Percentiles rank a stretch among this genome's conserved stretches.
phyloP scores from a whole-genome alignment of 441 rosid genomes.

The Populus tomentosa region DNA sequence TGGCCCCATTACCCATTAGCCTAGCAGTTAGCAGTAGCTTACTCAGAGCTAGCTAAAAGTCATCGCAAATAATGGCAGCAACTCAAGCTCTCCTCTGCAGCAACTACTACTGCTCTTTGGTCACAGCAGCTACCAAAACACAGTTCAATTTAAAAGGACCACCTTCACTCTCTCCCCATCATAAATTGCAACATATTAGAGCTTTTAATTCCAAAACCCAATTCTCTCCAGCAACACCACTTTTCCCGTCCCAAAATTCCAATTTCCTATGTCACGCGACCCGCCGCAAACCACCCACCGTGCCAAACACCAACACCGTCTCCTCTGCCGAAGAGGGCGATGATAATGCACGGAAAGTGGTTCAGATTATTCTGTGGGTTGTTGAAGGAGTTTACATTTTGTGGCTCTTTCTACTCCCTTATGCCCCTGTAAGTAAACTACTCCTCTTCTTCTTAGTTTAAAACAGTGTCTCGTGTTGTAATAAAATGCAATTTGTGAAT shows the following conservation, averaged over 20 bases:
- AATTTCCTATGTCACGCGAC: slow-evolving; percentile 14
- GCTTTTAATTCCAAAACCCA: slow-evolving; percentile 11
- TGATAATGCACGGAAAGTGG: slow-evolving; percentile 25
- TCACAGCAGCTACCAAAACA: not conserved
- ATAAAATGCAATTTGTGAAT: not conserved
- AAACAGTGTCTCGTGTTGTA: not conserved
- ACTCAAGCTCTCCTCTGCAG: slow-evolving; percentile 12
- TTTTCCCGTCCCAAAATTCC: not conserved
- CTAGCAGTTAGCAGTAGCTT: too few species aligned
- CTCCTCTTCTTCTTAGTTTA: not conserved
- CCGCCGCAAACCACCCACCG: slow-evolving; percentile 21
- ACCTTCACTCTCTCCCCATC: not conserved
- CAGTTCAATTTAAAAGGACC: not conserved
- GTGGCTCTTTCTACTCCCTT: slow-evolving; percentile 94
- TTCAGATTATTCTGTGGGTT: slow-evolving; percentile 52
- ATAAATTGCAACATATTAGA: not conserved
- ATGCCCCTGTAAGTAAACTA: slow-evolving; percentile 59
- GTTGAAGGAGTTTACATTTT: slow-evolving; percentile 75
- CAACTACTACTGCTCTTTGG: not conserved
- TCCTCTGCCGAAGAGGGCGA: slow-evolving; percentile 25
- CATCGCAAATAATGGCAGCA: slow-evolving; percentile 8
- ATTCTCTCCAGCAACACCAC: slow-evolving; percentile 1
- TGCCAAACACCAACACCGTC: not conserved
- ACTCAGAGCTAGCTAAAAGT: not conserved
- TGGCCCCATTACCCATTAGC: too few species aligned